Base-by-base conservation (phyloP, 2,329 filamentous ascomycete species). In the Neurospora sp. region DNA sequence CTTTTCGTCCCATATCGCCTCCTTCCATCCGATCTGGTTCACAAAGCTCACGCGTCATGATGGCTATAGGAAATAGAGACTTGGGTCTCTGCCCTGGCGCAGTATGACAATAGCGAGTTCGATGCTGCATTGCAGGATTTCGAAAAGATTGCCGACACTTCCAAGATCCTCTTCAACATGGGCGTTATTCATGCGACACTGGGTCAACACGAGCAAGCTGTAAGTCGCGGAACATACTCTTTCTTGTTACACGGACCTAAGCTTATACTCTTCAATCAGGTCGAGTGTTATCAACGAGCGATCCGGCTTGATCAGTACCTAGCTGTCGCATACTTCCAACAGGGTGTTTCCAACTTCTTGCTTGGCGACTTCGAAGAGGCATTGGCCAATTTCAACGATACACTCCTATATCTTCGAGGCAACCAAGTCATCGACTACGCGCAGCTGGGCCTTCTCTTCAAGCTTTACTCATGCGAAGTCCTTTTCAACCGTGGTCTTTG, bases 391-490 rank as follows among this genome's bases (percentile, higher is more conserved):
- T 99, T 99, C 86, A 99, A 99, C 83, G 96, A 99, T 78, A 97
- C 96, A 0, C 85, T 99, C 52, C 84, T 97, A 58, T 98, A 98
- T 80, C 87, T 99, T 66, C 89, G 96, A 77, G 96, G 96, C 72
- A 98, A 99, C 83, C 94, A 93, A 70, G 93, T 96, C 82, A 99
- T 99, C 81, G 94, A 99, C 81, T 99, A 99, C 80, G 93, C 97
- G 72, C 96, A 99, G 80, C 82, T 99, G 67, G 96, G 96, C 23
- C 87, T 99, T 66, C 91, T 96, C 71, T 99, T 98, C 84, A 97
- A 97, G 80, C 84, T 99, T 11, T 98, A 95, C 80, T 97, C 96
- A 1, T 99, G 96, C 82, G 96, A 99, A 78, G 95, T 97, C 2
- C 85, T 99, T 36, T 99, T 99, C 85, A 99, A 99, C 80, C 90